Base-by-base conservation (phyloP, 345 rosid species). In the Citropsis articulata region DNA sequence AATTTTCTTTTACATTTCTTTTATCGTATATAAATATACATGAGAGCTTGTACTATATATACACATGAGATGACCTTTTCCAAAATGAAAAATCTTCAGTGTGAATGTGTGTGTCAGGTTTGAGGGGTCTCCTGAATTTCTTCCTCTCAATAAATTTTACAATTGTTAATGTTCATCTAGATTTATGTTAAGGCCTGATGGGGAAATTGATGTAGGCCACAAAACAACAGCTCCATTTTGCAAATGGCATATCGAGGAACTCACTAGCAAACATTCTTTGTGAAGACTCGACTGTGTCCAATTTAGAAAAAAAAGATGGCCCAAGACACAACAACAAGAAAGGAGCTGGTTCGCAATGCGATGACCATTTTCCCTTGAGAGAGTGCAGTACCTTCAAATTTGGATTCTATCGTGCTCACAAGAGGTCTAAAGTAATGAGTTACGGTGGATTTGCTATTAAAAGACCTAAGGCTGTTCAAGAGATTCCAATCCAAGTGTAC, bases 171-270 rank as follows among this genome's bases (percentile, higher is more conserved):
- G 4, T 53, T 16, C 22, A 18, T 14, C 22, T 53, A 53, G 7
- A 53, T 53, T 53, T 25, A 83, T 90, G 88, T 75, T 91, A 30
- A 75, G 75, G 75, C 78, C 72, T 16, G 0, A 79, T 9, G 92
- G 92, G 18, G 84, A 92, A 84, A 61, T 89, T 16, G 92, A 90
- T 77, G 90, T 92, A 13, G 81, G 81, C 66, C 93, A 92, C 83
- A 90, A 89, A 83, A 88, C 85, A 30, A 77, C 75, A 1, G 21
- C 35, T 57, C 94, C 93, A 16, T 90, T 77, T 78, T 82, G 79
- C 82, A 3, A 36, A 45, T 92, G 97, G 94, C 83, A 88, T 55
- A 83, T 90, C 4, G 78, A 70, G 79, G 87, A 85, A 76, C 91
- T 90, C 22, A 92, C 89, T 21, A 18, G 35, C 57, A 24, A 22